phyloP scores from a whole-genome alignment of 495 filamentous ascomycete species.

The Clavariopsis aquatica region DNA sequence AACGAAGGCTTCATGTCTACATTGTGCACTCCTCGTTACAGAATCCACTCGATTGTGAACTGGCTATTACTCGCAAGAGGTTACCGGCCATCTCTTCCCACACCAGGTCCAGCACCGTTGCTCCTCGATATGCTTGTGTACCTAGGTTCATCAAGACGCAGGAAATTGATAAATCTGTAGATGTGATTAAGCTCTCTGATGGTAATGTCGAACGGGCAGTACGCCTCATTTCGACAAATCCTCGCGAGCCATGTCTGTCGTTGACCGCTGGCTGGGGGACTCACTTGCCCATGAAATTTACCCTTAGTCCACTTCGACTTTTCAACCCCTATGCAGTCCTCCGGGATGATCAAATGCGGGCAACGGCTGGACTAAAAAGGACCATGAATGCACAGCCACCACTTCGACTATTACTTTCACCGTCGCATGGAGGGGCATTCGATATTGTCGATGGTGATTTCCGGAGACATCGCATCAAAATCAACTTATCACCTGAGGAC shows the following conservation, averaged over 20 bases:
- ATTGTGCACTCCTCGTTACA: constrained; percentile 20
- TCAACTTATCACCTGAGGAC: constrained; percentile 24
- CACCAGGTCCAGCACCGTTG: background rate
- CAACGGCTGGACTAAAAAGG: constrained; percentile 28
- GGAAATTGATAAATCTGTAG: constrained; percentile 15
- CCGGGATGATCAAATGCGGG: constrained; percentile 14
- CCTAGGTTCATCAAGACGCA: constrained; percentile 17
- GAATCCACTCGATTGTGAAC: constrained; percentile 30
- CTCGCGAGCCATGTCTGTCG: constrained; percentile 24
- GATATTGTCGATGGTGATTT: constrained; percentile 30
- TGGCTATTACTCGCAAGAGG: constrained; percentile 32
- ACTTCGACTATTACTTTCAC: constrained; percentile 12
- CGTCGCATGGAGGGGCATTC: constrained; percentile 22
- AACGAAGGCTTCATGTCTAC: constrained; percentile 29
- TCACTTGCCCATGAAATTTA: constrained; percentile 26
- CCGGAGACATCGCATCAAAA: constrained; percentile 26
- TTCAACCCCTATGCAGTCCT: constrained; percentile 33
- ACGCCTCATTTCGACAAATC: constrained; percentile 10
- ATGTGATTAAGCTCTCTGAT: constrained; percentile 27
- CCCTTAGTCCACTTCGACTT: constrained; percentile 19
- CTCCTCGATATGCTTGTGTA: constrained; percentile 26
- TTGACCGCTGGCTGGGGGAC: constrained; percentile 30
- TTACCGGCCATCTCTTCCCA: constrained; percentile 19
- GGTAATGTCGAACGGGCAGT: constrained; percentile 26
- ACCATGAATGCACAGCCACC: constrained; percentile 18